These are phyloP conservation scores for Trametes villosa DNA, from an alignment of 768 basidiomycete genomes.

Conservation along the genomic window DNA sequence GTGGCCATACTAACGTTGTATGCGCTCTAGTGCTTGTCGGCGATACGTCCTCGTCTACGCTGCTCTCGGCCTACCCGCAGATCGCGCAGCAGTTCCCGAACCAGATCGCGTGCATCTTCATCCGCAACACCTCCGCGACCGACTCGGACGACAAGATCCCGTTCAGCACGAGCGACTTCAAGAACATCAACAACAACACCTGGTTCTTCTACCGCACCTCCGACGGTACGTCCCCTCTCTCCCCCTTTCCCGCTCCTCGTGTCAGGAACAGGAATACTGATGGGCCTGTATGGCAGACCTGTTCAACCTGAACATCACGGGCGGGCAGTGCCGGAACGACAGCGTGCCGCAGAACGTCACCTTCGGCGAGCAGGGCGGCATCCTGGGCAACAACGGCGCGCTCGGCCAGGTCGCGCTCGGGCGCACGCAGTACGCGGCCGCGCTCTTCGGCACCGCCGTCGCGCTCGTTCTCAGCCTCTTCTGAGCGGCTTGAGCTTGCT, in stretches of 20 bases:
- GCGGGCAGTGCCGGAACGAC: conserved; percentile 27
- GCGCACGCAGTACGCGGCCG: conserved; percentile 9
- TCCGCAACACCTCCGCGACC: conserved; percentile 40
- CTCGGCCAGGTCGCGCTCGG: conserved; percentile 1
- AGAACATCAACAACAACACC: conserved; percentile 34
- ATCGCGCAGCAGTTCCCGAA: conserved; percentile 31
- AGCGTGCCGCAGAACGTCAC: conserved; percentile 29
- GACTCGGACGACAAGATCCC: conserved; percentile 39
- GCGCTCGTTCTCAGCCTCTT: conserved; percentile 3
- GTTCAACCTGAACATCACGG: conserved; percentile 25
- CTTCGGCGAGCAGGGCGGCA: conserved; percentile 31
- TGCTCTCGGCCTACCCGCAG: conserved; percentile 32
- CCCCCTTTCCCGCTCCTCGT: not conserved
- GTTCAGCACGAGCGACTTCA: conserved; percentile 37
- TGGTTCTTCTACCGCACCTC: conserved; percentile 35
- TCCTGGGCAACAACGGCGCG: conserved; percentile 19
- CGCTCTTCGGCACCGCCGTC: conserved; percentile 1
- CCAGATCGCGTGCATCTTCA: conserved; percentile 36
- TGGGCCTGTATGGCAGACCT: conserved; percentile 12
- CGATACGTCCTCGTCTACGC: conserved; percentile 30
- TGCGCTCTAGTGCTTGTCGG: conserved; percentile 25
- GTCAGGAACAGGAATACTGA: not conserved
- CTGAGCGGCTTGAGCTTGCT: not conserved
- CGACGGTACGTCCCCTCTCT: conserved; percentile 22
- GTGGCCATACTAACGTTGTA: not conserved